Evolutionary conservation across 345 rosid genomes (phyloP).

Genomic region (Salix viminalis): DNA sequence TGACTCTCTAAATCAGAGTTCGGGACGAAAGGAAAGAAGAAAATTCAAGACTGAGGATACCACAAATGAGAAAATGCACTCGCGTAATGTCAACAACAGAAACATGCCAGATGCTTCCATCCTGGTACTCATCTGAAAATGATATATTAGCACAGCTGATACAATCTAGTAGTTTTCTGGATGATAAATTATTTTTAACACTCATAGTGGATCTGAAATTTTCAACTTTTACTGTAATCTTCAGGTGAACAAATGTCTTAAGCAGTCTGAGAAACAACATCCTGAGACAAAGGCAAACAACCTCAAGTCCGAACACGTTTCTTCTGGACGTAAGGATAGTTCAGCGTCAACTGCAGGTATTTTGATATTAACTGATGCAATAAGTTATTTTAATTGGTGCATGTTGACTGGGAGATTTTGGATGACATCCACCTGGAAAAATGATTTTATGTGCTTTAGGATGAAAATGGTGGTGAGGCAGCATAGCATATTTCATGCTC

Average conservation of each 20-base stretch:
- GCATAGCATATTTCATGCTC: neutral
- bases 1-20: slow-evolving; percentile 36
- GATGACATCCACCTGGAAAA: neutral
- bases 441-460: neutral
- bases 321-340: slow-evolving; percentile 35
- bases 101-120: slow-evolving; percentile 18
- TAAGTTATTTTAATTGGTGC: neutral
- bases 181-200: neutral
- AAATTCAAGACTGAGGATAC: slow-evolving; percentile 16
- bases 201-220: neutral
- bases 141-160: neutral
- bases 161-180: neutral
- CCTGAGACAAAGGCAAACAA: slow-evolving; percentile 18
- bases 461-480: neutral
- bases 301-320: slow-evolving; percentile 10
- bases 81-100: slow-evolving; percentile 15
- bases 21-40: slow-evolving; percentile 35
- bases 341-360: slow-evolving; percentile 44
- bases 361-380: slow-evolving; percentile 17
- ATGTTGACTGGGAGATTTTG: neutral
- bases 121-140: slow-evolving; percentile 25
- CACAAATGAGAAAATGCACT: slow-evolving; percentile 23
- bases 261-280: slow-evolving; percentile 22
- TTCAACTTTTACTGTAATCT: neutral
- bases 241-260: slow-evolving; percentile 33